Evolutionary conservation across 2,329 filamentous ascomycete genomes (phyloP), one percentile per base, ranked within the genome.

Genomic region (Phialocephala subalpina): DNA sequence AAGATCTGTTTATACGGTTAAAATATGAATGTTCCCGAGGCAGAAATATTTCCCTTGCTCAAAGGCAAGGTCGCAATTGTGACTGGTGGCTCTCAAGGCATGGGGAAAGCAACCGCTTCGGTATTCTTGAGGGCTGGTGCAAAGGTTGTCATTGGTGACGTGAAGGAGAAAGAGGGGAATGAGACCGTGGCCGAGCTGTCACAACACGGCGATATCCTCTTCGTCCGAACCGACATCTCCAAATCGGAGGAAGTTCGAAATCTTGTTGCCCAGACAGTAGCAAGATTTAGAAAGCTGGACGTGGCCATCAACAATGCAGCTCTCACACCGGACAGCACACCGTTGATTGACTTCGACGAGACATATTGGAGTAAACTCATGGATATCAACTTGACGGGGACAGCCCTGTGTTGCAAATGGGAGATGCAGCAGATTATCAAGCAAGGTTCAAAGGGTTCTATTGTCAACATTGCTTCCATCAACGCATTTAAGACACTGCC

Each of bases 391-490:
- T 22, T 49, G 18, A 49, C 45, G 45, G 45, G 45, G 22, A 49
- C 45, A 22, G 45, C 45, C 5, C 12, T 49, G 45, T 49, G 45
- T 22, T 49, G 45, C 20, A 49, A 49, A 18, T 49, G 45, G 45
- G 45, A 49, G 20, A 49, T 49, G 45, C 45, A 49, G 4, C 45
- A 49, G 18, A 49, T 49, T 7, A 49, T 49, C 45, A 49, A 49
- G 20, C 45, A 49, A 22, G 45, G 45, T 18, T 49, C 45, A 18
- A 49, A 49, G 12, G 45, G 45, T 5, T 49, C 45, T 22, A 25
- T 49, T 49, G 45, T 49, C 45, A 49, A 49, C 20, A 49, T 49
- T 49, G 45, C 45, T 22, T 49, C 45, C 45, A 49, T 49, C 45
- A 49, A 49, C 22, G 45, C 45, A 2, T 49, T 49, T 22, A 20